phyloP scores from a whole-genome alignment of 2,329 filamentous ascomycete species.

The Aschersonia sp. region DNA sequence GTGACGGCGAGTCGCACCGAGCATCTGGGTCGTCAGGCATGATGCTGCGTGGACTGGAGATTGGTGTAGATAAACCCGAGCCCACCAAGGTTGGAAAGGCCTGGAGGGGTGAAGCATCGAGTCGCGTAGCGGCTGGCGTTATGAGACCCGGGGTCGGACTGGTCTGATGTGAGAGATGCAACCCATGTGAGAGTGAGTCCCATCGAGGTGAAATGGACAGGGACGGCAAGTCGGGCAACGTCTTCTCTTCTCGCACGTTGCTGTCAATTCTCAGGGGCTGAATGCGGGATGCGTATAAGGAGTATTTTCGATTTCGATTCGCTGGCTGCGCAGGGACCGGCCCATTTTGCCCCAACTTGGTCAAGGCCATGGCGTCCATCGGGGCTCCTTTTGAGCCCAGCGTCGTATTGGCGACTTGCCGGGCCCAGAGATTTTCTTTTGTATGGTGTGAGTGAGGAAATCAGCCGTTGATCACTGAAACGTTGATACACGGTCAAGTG shows the following conservation, averaged over 20 bases:
- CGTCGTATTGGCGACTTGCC: constrained; percentile 4
- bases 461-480: neutral
- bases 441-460: neutral
- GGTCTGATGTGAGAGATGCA: constrained; percentile 10
- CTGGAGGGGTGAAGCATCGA: neutral
- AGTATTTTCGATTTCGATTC: constrained; percentile 8
- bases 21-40: constrained; percentile 6
- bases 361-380: constrained; percentile 10
- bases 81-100: neutral
- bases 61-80: constrained; percentile 2
- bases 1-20: constrained; percentile 15
- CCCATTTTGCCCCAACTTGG: constrained; percentile 5
- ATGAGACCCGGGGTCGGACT: constrained; percentile 1
- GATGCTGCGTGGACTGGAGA: constrained; percentile 7
- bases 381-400: constrained; percentile 7
- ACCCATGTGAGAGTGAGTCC: constrained; percentile 22
- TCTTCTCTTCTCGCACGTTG: constrained; percentile 1
- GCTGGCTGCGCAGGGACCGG: constrained; percentile 5
- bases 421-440: constrained; percentile 4
- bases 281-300: constrained; percentile 10
- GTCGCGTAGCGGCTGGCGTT: constrained; percentile 1
- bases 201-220: constrained; percentile 25
- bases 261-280: constrained; percentile 6
- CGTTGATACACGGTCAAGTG: neutral
- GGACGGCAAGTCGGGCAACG: constrained; percentile 16